Base-by-base conservation (phyloP, 2,329 filamentous ascomycete species). In the Pyricularia sp. region DNA sequence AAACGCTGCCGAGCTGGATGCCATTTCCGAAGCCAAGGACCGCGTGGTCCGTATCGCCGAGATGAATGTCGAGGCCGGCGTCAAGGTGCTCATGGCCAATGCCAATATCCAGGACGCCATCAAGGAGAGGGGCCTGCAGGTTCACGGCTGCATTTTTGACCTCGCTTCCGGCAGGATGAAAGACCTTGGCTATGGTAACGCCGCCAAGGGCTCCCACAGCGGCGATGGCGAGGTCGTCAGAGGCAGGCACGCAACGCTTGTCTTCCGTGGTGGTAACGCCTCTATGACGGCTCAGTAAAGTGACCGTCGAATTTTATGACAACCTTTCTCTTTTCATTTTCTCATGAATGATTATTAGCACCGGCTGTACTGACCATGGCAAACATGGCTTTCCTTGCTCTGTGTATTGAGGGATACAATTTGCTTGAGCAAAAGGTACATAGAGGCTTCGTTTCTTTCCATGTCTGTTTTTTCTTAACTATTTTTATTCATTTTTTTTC, bases 71-170 rank as follows among this genome's bases (percentile, higher is more conserved):
- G 82, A 88, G 73, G 82, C 85, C 42, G 90, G 91, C 28, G 82
- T 94, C 70, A 82, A 88, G 72, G 85, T 87, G 25, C 79, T 95
- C 69, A 86, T 89, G 81, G 83, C 87, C 75, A 93, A 93, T 78
- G 82, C 84, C 66, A 85, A 86, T 28, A 85, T 96, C 33, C 84
- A 88, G 74, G 89, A 92, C 71, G 92, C 91, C 30, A 86, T 93
- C 70, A 78, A 82, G 72, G 88, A 92, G 73, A 83, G 91, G 31
- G 90, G 89, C 0, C 78, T 97, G 61, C 81, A 90, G 78, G 85
- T 96, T 6, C 92, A 95, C 77, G 92, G 92, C n/a, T 83, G 89
- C 68, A 82, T 96, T 17, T 94, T 92, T 77, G 89, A 95, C 72
- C 79, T 87, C 67, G 79, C 73, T 6, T 78, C 75, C 25, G 85